Evolutionary conservation across 2,329 filamentous ascomycete species (phyloP).

Genomic region (Xylariaceae sp.): DNA sequence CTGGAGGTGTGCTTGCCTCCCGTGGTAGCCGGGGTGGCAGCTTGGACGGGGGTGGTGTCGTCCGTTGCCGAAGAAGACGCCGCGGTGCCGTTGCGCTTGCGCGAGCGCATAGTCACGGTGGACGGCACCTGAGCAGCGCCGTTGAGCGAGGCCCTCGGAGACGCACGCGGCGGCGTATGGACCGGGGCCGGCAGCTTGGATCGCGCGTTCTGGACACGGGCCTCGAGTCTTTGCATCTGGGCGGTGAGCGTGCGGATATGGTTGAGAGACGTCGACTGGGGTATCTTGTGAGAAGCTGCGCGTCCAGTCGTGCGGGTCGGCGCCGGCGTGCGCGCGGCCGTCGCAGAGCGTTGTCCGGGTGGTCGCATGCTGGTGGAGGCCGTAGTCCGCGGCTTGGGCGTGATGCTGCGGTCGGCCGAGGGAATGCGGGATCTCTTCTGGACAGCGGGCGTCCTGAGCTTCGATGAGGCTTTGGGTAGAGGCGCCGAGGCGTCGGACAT

Average conservation of each 20-base stretch:
- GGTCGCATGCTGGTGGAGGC: constrained; percentile 29
- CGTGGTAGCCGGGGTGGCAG: constrained; percentile 32
- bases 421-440: constrained; percentile 45
- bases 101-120: constrained; percentile 58
- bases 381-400: constrained; percentile 42
- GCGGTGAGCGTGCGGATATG: constrained; percentile 92
- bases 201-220: constrained; percentile 81
- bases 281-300: constrained; percentile 41
- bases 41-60: constrained; percentile 41
- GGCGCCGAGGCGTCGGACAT: constrained; percentile 76
- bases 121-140: constrained; percentile 40
- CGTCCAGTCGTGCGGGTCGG: constrained; percentile 40
- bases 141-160: constrained; percentile 53
- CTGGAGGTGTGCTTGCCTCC: constrained; percentile 45
- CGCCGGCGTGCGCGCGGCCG: constrained; percentile 38
- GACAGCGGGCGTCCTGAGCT: constrained; percentile 28
- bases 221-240: constrained; percentile 94
- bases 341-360: constrained; percentile 37
- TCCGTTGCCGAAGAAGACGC: constrained; percentile 44
- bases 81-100: constrained; percentile 58
- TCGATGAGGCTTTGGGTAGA: constrained; percentile 43
- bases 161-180: constrained; percentile 68
- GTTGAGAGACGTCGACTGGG: constrained; percentile 65
- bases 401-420: constrained; percentile 45
- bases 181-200: constrained; percentile 84